Evolutionary conservation across 2,329 filamentous ascomycete genomes (phyloP), one percentile per base, ranked within the genome.

Genomic region (Trichoderma cornu-damae): DNA sequence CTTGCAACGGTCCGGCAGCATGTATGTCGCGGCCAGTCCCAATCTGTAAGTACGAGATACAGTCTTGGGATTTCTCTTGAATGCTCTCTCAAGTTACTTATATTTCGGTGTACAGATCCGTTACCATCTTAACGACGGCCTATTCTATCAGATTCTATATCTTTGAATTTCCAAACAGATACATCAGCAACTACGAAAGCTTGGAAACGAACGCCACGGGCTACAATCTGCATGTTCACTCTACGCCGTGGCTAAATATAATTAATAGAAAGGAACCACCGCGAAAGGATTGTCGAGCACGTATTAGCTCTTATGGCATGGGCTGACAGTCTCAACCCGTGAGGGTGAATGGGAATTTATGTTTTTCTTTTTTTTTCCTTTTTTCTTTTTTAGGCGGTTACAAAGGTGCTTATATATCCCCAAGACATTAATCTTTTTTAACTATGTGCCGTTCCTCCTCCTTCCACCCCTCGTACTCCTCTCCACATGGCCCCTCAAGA

Each of bases 401-500:
- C n/a, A n/a, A n/a, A n/a, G n/a, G n/a, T n/a, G n/a, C n/a, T n/a
- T n/a, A n/a, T n/a, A n/a, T n/a, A n/a, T n/a, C n/a, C n/a, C n/a
- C n/a, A n/a, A n/a, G n/a, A n/a, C n/a, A n/a, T n/a, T n/a, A n/a
- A n/a, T n/a, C n/a, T n/a, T n/a, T n/a, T n/a, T n/a, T n/a, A n/a
- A n/a, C 18, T 44, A 55, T 38, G 42, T 55, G 30, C 58, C 58
- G 71, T 96, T 96, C 55, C 87, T 85, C 68, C 90, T 83, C 72
- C 86, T 85, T 6, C 93, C 93, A 53, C 92, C 93, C 60, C 85
- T 85, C 77, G 95, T 95, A 69, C 85, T 85, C 70, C 92, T 82
- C 58, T 92, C 86, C 26, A 93, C 81, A 73, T 97, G 93, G 2
- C 85, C 88, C 70, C 83, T 87, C 63, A 97, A 73, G 34, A 91